Evolutionary conservation across 2,329 filamentous ascomycete species (phyloP), one percentile per base, ranked within the genome.

Genomic region (Plectosphaerella plurivora): DNA sequence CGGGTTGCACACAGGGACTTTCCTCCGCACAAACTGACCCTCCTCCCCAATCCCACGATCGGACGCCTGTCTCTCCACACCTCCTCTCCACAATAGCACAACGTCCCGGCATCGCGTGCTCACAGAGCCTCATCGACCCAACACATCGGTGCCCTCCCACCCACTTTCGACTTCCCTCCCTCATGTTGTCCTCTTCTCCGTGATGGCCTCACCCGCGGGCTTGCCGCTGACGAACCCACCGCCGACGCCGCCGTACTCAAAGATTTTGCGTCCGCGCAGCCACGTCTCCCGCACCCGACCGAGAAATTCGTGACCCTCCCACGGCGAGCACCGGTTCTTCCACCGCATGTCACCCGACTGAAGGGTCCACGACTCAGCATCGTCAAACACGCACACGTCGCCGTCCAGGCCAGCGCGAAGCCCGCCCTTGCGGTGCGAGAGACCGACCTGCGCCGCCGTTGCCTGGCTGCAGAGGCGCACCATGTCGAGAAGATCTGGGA

Each of bases 381-480:
- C 91, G 65, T 97, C 93, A 66, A 97, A 97, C 15, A 97, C 86
- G 61, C 90, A 94, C 44, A 97, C 79, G 65, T 97, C 93, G 1
- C 87, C 93, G 69, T 97, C 93, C 70, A 91, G 87, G 0, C 93
- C 93, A 0, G 84, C 87, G 53, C 78, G 81, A 41, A 97, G 71
- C 50, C 86, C 86, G n/a, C 92, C 92, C 73, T 97, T 97, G 59
- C 78, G 79, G 59, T 89, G 82, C 53, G 88, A 78, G 4, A 97
- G 76, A 0, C 94, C 94, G 12, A 97, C 91, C 68, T 99, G 94
- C 63, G 79, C 78, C 0, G 94, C 90, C 1, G 94, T 97, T 60
- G 93, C 93, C 62, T 84, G 80, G 60, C 88, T 88, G 75, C 93
- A 97, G 69, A 95, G 86, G 4, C 86, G 80, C 2, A 93, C 91